Evolutionary conservation across 2,329 filamentous ascomycete species (phyloP).

Genomic region (Fusarium sp.): DNA sequence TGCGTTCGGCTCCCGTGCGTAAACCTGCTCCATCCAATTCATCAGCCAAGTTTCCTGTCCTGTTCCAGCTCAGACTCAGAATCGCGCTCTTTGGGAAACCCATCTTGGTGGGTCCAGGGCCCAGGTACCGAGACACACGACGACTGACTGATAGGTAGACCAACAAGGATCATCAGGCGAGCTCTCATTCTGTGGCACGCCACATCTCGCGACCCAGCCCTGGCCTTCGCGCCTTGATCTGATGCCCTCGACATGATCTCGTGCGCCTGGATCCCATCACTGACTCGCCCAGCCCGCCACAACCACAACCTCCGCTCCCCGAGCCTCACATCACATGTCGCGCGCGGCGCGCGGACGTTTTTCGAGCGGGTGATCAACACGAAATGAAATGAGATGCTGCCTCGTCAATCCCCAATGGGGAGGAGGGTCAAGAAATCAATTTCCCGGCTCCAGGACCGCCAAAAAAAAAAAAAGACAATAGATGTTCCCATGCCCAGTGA

Average conservation of each 20-base stretch:
- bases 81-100: conserved; percentile 23
- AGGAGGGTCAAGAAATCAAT: conserved; percentile 42
- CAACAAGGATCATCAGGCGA: conserved; percentile 45
- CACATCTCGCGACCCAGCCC: conserved; percentile 44
- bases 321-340: conserved; percentile 41
- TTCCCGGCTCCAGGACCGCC: conserved; percentile 39
- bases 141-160: conserved; percentile 42
- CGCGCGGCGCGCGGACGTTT: neutral
- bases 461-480: conserved; percentile 35
- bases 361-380: conserved; percentile 7
- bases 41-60: conserved; percentile 4
- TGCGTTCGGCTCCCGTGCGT: conserved; percentile 8
- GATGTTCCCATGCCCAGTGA: conserved; percentile 35
- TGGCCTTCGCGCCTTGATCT: conserved; percentile 38
- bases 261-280: conserved; percentile 31
- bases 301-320: conserved; percentile 13
- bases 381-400: conserved; percentile 20
- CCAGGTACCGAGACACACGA: conserved; percentile 37
- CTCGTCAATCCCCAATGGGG: conserved; percentile 18
- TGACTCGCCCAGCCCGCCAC: conserved; percentile 31
- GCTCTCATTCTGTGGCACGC: conserved; percentile 41
- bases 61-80: conserved; percentile 12
- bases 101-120: conserved; percentile 25
- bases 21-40: neutral
- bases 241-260: conserved; percentile 42